Conservation (phyloP, 768 basidiomycete species). For the Lactarius sp. region DNA sequence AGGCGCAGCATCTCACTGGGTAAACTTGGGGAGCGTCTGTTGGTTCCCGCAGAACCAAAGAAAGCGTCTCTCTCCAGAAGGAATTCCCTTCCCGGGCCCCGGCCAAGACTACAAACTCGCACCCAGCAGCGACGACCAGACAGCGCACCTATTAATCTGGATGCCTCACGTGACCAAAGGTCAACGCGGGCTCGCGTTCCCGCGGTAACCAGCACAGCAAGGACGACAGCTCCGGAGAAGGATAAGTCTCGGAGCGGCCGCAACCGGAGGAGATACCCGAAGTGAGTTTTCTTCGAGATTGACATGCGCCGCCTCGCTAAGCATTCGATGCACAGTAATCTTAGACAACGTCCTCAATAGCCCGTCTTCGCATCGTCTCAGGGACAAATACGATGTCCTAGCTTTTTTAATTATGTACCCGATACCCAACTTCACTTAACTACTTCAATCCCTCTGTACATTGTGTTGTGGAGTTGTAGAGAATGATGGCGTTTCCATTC, state of each 20-base stretch:
- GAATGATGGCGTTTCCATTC: constrained; percentile 5
- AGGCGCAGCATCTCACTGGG: background rate
- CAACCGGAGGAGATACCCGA: constrained; percentile 6
- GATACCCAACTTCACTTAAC: background rate
- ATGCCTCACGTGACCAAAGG: background rate
- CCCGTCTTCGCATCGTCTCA: background rate
- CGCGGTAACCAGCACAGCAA: constrained; percentile 17
- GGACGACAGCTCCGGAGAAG: constrained; percentile 15
- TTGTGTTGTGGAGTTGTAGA: background rate
- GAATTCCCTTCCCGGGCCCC: background rate
- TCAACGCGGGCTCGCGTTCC: constrained; percentile 2
- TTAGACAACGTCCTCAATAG: constrained; percentile 6
- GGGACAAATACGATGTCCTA: background rate
- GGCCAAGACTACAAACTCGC: background rate
- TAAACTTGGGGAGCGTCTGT: background rate
- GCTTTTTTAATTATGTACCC: background rate
- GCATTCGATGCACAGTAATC: constrained; percentile 1
- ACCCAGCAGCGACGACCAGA: background rate
- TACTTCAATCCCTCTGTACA: background rate
- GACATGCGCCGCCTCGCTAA: background rate
- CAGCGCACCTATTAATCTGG: background rate
- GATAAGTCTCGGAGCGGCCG: background rate
- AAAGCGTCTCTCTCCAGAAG: background rate
- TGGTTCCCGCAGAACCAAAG: background rate
- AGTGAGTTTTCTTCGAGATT: background rate